phyloP scores from a whole-genome alignment of 116 monocot species.

The Thalassia testudinum region DNA sequence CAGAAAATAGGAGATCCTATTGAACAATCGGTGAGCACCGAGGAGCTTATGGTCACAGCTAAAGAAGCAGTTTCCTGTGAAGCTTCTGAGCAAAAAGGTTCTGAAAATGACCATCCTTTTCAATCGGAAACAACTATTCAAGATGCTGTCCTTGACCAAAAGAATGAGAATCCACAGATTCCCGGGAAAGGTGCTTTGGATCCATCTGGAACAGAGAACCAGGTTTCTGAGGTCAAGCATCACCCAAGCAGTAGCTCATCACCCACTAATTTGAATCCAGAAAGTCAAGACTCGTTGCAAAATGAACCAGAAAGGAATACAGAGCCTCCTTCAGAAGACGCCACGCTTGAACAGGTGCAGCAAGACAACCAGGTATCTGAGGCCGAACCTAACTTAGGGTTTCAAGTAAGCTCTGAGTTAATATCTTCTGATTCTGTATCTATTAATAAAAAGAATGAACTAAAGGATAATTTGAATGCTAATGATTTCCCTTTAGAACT shows the following conservation, averaged over 20 bases:
- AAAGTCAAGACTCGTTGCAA: neutral
- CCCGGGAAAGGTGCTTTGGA: neutral
- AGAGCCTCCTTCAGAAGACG: conserved; percentile 25
- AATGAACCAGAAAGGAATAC: conserved; percentile 6
- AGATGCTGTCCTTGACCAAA: neutral
- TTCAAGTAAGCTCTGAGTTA: conserved; percentile 77
- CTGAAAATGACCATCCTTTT: neutral
- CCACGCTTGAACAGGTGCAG: conserved; percentile 12
- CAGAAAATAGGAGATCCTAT: neutral
- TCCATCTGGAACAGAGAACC: conserved; percentile 19
- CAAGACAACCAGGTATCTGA: conserved; percentile 77
- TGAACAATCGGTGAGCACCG: neutral
- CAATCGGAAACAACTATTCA: neutral
- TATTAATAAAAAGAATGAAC: conserved; percentile 82
- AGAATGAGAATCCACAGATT: neutral
- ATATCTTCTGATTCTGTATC: conserved; percentile 83
- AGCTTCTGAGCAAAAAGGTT: neutral
- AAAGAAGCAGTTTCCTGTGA: conserved; percentile 6
- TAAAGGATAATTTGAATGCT: conserved; percentile 95
- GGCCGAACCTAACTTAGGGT: conserved; percentile 69
- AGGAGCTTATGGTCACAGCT: conserved; percentile 7
- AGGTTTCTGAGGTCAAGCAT: conserved; percentile 70
- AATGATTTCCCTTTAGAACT: conserved; percentile 89
- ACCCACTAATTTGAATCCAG: no score
- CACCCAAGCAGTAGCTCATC: conserved; percentile 17